Evolutionary conservation across 192 early-diverging fungal species (phyloP).

Genomic region (Anaeromyces robustus): DNA sequence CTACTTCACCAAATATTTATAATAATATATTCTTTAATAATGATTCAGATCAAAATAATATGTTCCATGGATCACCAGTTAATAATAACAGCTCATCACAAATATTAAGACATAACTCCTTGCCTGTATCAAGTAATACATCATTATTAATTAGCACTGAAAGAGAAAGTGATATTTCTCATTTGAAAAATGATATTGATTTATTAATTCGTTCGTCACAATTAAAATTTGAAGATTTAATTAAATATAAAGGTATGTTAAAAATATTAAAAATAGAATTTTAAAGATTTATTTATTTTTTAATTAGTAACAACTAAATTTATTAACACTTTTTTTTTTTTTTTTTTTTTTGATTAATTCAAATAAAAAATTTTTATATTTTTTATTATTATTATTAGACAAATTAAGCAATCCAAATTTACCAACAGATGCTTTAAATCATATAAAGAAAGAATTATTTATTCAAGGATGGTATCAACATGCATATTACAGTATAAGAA

Average conservation of each 20-base stretch:
- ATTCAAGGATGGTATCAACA: not conserved
- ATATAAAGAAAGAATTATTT: not conserved
- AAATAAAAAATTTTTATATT: too few species aligned
- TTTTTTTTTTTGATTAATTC: too few species aligned
- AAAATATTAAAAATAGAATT: too few species aligned
- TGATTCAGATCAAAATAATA: not conserved
- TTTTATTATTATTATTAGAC: not conserved
- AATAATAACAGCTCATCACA: not conserved
- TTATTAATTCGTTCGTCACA: not conserved
- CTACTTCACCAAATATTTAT: not conserved
- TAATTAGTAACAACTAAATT: too few species aligned
- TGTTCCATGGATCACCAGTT: not conserved
- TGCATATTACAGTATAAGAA: not conserved
- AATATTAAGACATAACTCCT: not conserved
- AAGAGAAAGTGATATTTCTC: not conserved
- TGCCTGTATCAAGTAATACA: not conserved
- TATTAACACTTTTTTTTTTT: too few species aligned
- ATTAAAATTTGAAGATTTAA: not conserved
- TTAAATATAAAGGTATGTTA: not conserved
- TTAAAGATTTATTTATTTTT: too few species aligned
- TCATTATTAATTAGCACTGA: not conserved
- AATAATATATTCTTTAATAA: not conserved
- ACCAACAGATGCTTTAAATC: not conserved
- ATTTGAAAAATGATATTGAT: not conserved
- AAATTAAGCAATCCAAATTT: not conserved